A percentile compares a stretch with the other conserved stretches of the same genome.
phyloP scores from a whole-genome alignment of 257 asterid genomes.

The Penstemon barbatus region DNA sequence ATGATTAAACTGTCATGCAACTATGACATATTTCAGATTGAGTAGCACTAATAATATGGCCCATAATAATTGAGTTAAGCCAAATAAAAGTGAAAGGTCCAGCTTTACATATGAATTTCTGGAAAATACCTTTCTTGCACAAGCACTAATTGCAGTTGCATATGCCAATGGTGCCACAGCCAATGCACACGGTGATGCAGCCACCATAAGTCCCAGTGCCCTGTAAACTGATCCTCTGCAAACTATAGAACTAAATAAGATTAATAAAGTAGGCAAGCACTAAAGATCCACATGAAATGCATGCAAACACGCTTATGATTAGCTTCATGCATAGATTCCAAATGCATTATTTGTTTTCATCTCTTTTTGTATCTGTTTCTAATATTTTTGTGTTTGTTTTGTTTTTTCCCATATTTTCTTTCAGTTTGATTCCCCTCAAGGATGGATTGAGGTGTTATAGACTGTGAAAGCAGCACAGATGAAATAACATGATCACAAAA shows the following conservation, averaged over 20 bases:
- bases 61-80: not conserved
- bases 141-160: slow-evolving; percentile 98
- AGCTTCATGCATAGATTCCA: not conserved
- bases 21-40: slow-evolving; percentile 8
- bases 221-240: slow-evolving; percentile 98
- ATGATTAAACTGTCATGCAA: slow-evolving; percentile 12
- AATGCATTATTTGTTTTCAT: not conserved
- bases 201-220: slow-evolving; percentile 98
- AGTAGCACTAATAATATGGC: not conserved
- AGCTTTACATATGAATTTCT: slow-evolving; percentile 13
- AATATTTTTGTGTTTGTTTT: slow-evolving; percentile 8
- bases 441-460: not conserved
- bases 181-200: slow-evolving; percentile 99
- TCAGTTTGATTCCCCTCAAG: not conserved
- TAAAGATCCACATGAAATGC: slow-evolving; percentile 12
- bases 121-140: slow-evolving; percentile 80
- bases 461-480: not conserved
- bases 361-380: slow-evolving; percentile 1
- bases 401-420: slow-evolving; percentile 7
- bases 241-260: slow-evolving; percentile 48
- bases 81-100: slow-evolving; percentile 15
- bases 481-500: slow-evolving; percentile 9
- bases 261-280: slow-evolving; percentile 16
- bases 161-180: slow-evolving; percentile 97
- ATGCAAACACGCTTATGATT: not conserved